Evolutionary conservation across 2,329 filamentous ascomycete species (phyloP), one percentile per base, ranked within the genome.

Genomic region (Fusarium coicis): DNA sequence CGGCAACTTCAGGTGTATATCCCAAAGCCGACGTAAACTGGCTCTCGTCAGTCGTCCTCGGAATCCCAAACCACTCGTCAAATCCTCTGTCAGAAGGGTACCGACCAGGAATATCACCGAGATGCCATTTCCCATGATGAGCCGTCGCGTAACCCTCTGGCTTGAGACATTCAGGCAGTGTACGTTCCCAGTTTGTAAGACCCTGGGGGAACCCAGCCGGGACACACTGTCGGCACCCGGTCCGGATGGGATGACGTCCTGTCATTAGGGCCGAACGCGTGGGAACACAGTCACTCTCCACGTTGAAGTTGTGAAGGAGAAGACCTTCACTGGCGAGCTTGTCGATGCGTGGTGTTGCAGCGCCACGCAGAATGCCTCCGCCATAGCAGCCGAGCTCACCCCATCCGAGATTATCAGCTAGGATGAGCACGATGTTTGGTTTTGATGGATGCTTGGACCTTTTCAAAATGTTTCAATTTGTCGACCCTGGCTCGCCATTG

Each of bases 321-420:
- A 82, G 72, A 10, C 80, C 80, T 42, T 82, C 74, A 1, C 74
- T 77, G 7, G 80, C 77, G 11, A 82, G 74, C 21, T 70, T 74
- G 44, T 82, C 80, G 52, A 81, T 82, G 8, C 80, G 71, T 15
- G 79, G 80, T 1, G 80, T 82, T 5, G 78, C 74, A 7, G 80
- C 80, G 10, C 81, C 81, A 2, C 80, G 79, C 7, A 82, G 73
- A 6, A 68, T 46, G 4, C 81, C 80, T 12, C 80, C 79, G 4
- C 81, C 79, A 42, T 82, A 81, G 46, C 79, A 81, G 3, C 79
- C 80, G 8, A 82, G 72, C 52, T 82, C 81, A 19, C 81, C 81
- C 81, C 79, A 82, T 61, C 80, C 81, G 16, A 82, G 79, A 57
- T 82, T 82, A 43, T 82, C 81, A n/a, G 81, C 81, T 1, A 82